Evolutionary conservation across 1,284 basidiomycete genomes (phyloP).

Genomic region (Phlebopus sp.): DNA sequence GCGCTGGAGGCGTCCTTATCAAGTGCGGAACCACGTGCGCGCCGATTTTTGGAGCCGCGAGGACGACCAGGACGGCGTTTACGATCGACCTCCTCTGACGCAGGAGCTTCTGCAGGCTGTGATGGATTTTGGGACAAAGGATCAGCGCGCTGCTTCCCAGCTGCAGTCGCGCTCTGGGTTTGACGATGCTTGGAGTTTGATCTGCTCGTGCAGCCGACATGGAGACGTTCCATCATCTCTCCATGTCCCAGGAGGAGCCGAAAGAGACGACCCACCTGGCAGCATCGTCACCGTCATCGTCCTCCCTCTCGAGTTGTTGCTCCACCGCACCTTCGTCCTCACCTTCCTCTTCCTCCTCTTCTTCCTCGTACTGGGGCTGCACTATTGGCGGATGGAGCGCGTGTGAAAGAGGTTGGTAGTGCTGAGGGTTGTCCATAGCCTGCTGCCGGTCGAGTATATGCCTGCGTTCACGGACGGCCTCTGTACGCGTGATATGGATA

Average conservation of each 20-base stretch:
- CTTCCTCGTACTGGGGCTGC: conserved; percentile 37
- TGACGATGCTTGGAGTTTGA: conserved; percentile 23
- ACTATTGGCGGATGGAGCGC: conserved; percentile 60
- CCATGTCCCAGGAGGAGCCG: conserved; percentile 2
- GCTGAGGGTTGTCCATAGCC: conserved; percentile 69
- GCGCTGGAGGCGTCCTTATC: conserved; percentile 25
- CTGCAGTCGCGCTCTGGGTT: conserved; percentile 12
- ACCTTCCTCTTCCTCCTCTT: conserved; percentile 64
- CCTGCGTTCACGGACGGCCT: conserved; percentile 10
- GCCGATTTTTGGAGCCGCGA: conserved; percentile 71
- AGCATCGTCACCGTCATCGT: conserved; percentile 33
- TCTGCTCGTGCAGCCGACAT: conserved; percentile 16
- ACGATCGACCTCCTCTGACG: conserved; percentile 31
- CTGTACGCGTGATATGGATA: conserved; percentile 25
- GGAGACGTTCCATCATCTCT: conserved; percentile 1
- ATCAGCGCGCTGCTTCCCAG: conserved; percentile 20
- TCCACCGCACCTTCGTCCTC: conserved; percentile 69
- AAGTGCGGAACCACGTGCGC: conserved; percentile 37
- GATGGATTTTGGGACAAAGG: conserved; percentile 14
- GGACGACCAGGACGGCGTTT: conserved; percentile 73
- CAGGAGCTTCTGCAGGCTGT: conserved; percentile 19
- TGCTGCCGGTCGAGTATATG: conserved; percentile 3
- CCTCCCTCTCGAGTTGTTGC: conserved; percentile 53
- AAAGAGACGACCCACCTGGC: conserved; percentile 21
- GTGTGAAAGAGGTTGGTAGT: conserved; percentile 76